Base-by-base conservation (phyloP, 108 stramenopile species). In the Nitzschia inconspicua region DNA sequence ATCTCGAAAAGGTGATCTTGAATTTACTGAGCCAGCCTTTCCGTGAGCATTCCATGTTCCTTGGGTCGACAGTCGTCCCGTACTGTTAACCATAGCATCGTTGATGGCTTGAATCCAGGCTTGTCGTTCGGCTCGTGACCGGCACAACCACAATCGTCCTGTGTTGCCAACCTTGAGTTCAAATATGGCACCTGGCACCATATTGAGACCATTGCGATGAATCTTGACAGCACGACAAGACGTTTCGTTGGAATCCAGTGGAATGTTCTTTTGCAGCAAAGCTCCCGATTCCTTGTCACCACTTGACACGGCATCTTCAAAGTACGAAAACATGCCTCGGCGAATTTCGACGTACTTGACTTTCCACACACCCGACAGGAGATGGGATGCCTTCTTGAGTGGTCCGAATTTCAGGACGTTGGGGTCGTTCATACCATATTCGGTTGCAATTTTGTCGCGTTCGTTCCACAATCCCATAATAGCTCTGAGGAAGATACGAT, bases 81-180 rank as follows among this genome's bases (percentile, higher is more conserved):
- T n/a, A n/a, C n/a, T n/a, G n/a, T n/a, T n/a, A 36, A 88, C 77
- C 79, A 86, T 88, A 27, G 90, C 86, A 61, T 72, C 68, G 46
- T 85, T 73, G 57, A 92, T 86, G 14, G 86, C 81, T 41, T 82
- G 72, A 3, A 92, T 84, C 90, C 90, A 92, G 34, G 69, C 63
- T 28, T 66, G 68, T 11, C 90, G 72, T 57, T 92, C 90, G 23
- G 81, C 87, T 39, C 55, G 56, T 29, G 83, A 70, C 34, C 77
- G 80, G 7, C 82, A 72, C 83, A 92, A 69, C 83, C 86, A 88
- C n/a, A 88, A 51, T 29, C 85, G 79, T 11, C 79, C 75, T 9
- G 80, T 66, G 37, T 66, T 72, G 24, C 54, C 51, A 80, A 67
- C 52, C 25, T 63, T 56, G 3, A 62, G 54, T 55, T 72, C 75